Conservation (phyloP, 352 stramenopile genomes). For the Globisporangium nagaii region DNA sequence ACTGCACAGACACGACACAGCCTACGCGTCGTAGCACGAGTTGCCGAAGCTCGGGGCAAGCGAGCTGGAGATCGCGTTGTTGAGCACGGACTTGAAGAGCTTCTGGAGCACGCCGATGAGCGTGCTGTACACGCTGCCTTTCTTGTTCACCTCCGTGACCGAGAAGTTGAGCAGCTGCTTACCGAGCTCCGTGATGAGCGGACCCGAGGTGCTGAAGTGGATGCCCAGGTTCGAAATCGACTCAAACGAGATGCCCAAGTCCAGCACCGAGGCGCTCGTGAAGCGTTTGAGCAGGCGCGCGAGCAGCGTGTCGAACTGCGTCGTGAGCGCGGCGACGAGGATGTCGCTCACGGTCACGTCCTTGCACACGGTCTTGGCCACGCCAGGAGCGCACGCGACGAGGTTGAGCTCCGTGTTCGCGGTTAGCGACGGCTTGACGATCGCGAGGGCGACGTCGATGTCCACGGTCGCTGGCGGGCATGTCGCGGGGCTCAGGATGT, state of each 20-base stretch:
- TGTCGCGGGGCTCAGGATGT: not conserved
- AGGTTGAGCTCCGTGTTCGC: slow-evolving; percentile 1
- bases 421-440: slow-evolving; percentile 2
- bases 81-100: slow-evolving; percentile 8
- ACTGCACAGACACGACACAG: not conserved
- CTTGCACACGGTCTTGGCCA: not conserved
- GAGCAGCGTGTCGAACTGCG: slow-evolving; percentile 1
- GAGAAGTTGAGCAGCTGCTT: slow-evolving; percentile 7
- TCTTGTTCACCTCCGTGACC: slow-evolving; percentile 4
- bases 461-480: not conserved
- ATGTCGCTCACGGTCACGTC: slow-evolving; percentile 8
- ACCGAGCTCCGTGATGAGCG: slow-evolving; percentile 7
- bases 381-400: not conserved
- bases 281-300: slow-evolving; percentile 4
- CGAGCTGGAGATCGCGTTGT: not conserved
- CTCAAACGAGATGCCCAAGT: slow-evolving; percentile 7
- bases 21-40: slow-evolving; percentile 9
- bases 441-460: slow-evolving; percentile 1
- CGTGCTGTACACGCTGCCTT: slow-evolving; percentile 1
- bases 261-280: not conserved
- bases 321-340: slow-evolving; percentile 3
- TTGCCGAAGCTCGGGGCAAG: slow-evolving; percentile 6
- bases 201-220: slow-evolving; percentile 4
- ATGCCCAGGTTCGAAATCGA: slow-evolving; percentile 1
- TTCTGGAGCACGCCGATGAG: slow-evolving; percentile 1